Evolutionary conservation across 305 asterid species (phyloP), one percentile per base, ranked within the genome.

Genomic region (Fraxinus baroniana): DNA sequence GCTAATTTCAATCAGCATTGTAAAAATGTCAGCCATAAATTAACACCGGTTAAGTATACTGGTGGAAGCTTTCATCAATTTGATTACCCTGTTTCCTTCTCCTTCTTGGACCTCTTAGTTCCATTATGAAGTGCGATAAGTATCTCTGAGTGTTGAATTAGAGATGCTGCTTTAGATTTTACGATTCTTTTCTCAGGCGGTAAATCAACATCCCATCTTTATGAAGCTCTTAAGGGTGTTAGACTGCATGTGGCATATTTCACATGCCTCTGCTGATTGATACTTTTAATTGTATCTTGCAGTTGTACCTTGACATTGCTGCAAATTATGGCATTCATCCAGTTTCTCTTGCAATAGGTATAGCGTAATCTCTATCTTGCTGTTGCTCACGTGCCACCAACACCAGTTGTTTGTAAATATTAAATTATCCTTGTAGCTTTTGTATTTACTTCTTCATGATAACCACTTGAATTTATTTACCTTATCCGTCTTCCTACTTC

Each of bases 341-440:
- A 10, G 93, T 94, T 82, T 92, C 97, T 79, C 90, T 95, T 64
- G 93, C 98, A 68, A 89, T 94, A 87, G 98, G 97, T 95, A 89
- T 78, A 49, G 32, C 22, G n/a, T 55, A 80, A 37, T 12, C 74
- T 66, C 41, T 36, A n/a, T 33, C 60, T 72, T 73, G 2, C 26
- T 28, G 26, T 57, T 57, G 68, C 68, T 57, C 26, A 5, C 28
- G 7, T 57, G 28, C 70, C 28, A 12, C 18, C 37, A 66, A 24
- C 33, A 66, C 74, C 22, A 7, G 32, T 62, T 62, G 13, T 62
- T 49, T 83, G 77, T 44, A 62, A 73, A 6, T 64, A 7, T 22
- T 71, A 2, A 75, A 79, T 77, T 77, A 22, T 76, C 35, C 83
- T 76, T 33, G 39, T 8, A 7, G 33, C 64, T 39, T 7, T 83